Percentiles rank a stretch among this genome's conserved stretches.
phyloP scores from a whole-genome alignment of 371 early-diverging fungal genomes.

The Batkoa obscura region DNA sequence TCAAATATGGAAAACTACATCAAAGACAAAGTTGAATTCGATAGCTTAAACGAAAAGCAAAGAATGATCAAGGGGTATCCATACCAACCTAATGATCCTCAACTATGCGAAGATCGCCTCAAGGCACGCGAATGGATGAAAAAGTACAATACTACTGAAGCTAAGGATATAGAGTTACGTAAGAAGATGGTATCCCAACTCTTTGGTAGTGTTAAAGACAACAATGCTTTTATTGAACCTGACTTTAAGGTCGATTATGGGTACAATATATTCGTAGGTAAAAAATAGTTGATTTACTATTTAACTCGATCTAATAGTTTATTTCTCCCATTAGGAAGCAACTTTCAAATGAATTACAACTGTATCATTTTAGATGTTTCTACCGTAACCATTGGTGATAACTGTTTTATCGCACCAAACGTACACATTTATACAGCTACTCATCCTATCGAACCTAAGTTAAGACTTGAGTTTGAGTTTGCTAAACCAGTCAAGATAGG shows the following conservation, averaged over 20 bases:
- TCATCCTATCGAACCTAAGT: conserved; percentile 40
- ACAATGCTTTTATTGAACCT: conserved; percentile 29
- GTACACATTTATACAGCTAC: conserved; percentile 57
- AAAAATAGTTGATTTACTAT: too few relatives aligned
- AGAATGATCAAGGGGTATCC: conserved; percentile 25
- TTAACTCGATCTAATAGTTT: too few relatives aligned
- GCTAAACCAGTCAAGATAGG: conserved; percentile 23
- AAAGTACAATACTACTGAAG: conserved; percentile 19
- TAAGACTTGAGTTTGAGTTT: conserved; percentile 13
- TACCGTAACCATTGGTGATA: conserved; percentile 39
- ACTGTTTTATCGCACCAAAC: conserved; percentile 48
- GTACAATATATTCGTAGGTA: conserved; percentile 44
- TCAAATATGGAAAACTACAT: conserved; percentile 1
- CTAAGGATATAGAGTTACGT: conserved; percentile 12
- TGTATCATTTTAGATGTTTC: conserved; percentile 45
- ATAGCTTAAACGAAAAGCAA: not conserved
- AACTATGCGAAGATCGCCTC: conserved; percentile 27
- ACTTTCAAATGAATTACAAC: conserved; percentile 44
- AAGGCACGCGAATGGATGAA: conserved; percentile 16
- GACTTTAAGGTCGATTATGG: conserved; percentile 54
- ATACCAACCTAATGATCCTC: conserved; percentile 22
- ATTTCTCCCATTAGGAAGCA: too few relatives aligned
- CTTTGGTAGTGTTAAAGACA: conserved; percentile 24
- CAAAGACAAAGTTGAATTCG: not conserved
- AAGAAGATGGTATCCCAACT: conserved; percentile 19